Evolutionary conservation across 345 rosid genomes (phyloP).

Genomic region (Excoecaria agallocha): DNA sequence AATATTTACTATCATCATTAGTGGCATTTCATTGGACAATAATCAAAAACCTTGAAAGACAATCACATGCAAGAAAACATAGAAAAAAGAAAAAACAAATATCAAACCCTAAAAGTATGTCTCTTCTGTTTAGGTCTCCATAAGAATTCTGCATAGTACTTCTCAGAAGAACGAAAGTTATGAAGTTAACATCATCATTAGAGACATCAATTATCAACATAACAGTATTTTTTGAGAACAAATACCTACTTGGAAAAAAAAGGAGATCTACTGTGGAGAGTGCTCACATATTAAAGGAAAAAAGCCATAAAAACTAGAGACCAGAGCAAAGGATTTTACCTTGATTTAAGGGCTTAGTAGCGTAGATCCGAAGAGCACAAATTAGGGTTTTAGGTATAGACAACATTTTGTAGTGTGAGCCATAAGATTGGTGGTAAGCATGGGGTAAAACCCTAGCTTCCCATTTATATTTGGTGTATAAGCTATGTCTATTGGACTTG

Average conservation of each 20-base stretch:
- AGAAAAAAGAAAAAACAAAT: too few relatives aligned
- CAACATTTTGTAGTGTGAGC: conserved; percentile 2
- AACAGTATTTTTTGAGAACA: not conserved
- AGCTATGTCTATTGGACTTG: not conserved
- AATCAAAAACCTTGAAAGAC: not conserved
- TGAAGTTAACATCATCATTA: conserved; percentile 32
- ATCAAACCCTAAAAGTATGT: conserved; percentile 1
- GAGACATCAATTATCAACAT: conserved; percentile 25
- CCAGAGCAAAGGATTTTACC: not conserved
- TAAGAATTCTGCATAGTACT: conserved; percentile 27
- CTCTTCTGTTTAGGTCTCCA: conserved; percentile 68
- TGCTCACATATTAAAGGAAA: too few relatives aligned
- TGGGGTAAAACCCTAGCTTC: conserved; percentile 5
- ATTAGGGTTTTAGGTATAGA: not conserved
- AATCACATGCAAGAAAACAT: not conserved
- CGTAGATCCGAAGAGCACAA: not conserved
- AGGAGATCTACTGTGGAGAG: too few relatives aligned
- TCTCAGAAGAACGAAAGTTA: conserved; percentile 59
- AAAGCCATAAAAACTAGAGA: not conserved
- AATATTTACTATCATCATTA: conserved; percentile 32
- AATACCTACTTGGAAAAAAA: too few relatives aligned
- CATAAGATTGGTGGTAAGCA: not conserved
- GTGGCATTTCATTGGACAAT: conserved; percentile 22
- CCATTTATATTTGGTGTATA: not conserved
- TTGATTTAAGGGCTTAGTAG: not conserved